Conservation (phyloP, 768 basidiomycete species). For the Grammothele lineata region DNA sequence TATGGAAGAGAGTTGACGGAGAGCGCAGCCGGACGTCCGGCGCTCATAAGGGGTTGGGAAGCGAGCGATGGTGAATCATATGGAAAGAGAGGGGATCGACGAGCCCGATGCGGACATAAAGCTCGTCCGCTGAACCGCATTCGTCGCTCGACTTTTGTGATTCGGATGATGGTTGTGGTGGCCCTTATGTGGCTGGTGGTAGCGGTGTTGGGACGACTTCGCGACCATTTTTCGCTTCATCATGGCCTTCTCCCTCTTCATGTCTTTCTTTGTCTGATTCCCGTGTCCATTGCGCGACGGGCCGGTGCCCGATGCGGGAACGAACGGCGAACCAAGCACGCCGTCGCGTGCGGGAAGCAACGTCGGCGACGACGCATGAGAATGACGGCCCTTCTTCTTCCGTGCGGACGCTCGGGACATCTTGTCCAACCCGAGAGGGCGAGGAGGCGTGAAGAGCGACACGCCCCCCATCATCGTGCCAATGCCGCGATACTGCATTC, state of each 20-base stretch:
- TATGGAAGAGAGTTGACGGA: not conserved
- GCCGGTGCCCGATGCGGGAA: slow-evolving; percentile 37
- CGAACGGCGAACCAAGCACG: slow-evolving; percentile 36
- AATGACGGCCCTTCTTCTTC: slow-evolving; percentile 24
- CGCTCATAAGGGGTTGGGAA: not conserved
- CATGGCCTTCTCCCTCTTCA: slow-evolving; percentile 63
- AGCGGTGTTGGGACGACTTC: slow-evolving; percentile 29
- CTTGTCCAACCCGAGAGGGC: slow-evolving; percentile 14
- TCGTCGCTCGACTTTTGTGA: slow-evolving; percentile 51
- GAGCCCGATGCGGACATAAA: slow-evolving; percentile 25
- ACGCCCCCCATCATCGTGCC: slow-evolving; percentile 15
- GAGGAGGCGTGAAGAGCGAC: slow-evolving; percentile 16
- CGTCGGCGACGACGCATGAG: slow-evolving; percentile 14
- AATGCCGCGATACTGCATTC: slow-evolving; percentile 18
- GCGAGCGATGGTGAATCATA: slow-evolving; percentile 4
- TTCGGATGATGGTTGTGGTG: slow-evolving; percentile 64
- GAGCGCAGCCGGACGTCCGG: no score
- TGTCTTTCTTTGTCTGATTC: slow-evolving; percentile 49
- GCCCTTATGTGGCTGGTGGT: slow-evolving; percentile 45
- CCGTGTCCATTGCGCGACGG: slow-evolving; percentile 25
- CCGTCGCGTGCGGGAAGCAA: slow-evolving; percentile 47
- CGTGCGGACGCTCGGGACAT: slow-evolving; percentile 18
- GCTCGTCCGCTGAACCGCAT: slow-evolving; percentile 47
- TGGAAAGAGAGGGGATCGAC: slow-evolving; percentile 21
- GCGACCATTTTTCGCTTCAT: slow-evolving; percentile 52